Base-by-base conservation (phyloP, 192 early-diverging fungal species). In the Linnemannia zychae region DNA sequence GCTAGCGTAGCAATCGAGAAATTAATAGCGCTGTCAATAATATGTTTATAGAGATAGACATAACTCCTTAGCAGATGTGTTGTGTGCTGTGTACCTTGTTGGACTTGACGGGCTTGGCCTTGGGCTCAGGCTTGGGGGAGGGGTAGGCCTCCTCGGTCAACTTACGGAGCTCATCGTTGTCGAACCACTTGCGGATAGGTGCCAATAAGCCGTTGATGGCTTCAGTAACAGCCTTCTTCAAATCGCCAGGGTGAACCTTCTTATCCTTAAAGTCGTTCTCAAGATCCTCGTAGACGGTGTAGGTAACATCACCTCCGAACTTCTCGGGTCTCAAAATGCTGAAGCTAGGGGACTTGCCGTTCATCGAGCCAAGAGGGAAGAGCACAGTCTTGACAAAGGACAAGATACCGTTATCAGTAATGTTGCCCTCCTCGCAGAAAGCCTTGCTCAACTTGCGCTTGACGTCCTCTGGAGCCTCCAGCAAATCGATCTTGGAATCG, bases 381-480 rank as follows among this genome's bases (percentile, higher is more conserved):
- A 97, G 92, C 72, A 99, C 99, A 24, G 88, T 87, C 84, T 97
- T 96, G 82, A 96, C 88, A 88, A 99, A 99, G 47, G 94, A 88
- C 79, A 99, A 88, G 52, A 99, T 89, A 47, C 98, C 98, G 90
- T 99, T 99, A 73, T 97, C 93, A 18, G 91, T 89, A 48, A 99
- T 89, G 79, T 97, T 98, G 53, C 97, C 97, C 88, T 96, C 96
- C 87, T 98, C 98, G 88, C 99, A 99, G 89, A 98, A 99, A 57
- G 99, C 97, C 90, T 96, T 97, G 81, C 93, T 94, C 82, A 99
- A 84, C 91, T 99, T 99, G 67, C 92, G 92, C 80, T 90, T 82
- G 38, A 99, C 95, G 24, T 91, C 85, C 85, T 95, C 93, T 49
- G 92, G 89, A 71, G 90, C 90, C 84, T 99, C 99, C 78, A 99